Evolutionary conservation across 306 rosid species (phyloP), one percentile per base, ranked within the genome.

Genomic region (Cucumis melo): DNA sequence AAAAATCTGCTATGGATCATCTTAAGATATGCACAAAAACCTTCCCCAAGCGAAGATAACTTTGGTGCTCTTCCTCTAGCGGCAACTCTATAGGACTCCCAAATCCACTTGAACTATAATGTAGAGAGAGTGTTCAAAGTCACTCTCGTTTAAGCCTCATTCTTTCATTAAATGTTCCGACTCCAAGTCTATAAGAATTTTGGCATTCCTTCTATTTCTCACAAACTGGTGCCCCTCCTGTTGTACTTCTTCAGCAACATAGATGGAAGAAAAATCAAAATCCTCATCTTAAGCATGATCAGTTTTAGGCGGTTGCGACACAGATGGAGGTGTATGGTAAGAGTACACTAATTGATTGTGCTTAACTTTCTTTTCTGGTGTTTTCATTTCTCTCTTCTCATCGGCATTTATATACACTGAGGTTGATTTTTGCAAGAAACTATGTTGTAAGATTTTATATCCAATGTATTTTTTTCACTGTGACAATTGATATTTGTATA

Each of bases 51-150:
- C 21, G 92, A 85, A 84, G 93, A 88, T 74, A 88, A 82, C 13
- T 39, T 63, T 50, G 78, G 63, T 53, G 86, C 70, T 88, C 91
- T 79, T 88, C 90, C 79, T 87, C 83, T 15, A 77, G 81, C 55
- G 83, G 81, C 41, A 90, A 83, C 85, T 92, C 91, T 75, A 92
- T 87, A 66, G 97, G 97, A 80, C 97, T 92, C 56, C 97, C 97
- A 75, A 92, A 92, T 41, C 97, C 97, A 79, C 93, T 90, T 32
- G 91, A 84, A 62, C 56, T 77, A 50, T 76, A 81, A 74, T 20
- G 21, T 1, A 84, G 87, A 83, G 89, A 88, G 64, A n/a, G n/a
- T 84, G 78, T 78, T 82, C 77, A 68, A 92, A 86, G 85, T 90
- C 97, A 53, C 80, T 76, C 79, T 87, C 96, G 73, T 92, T 77